phyloP scores from a whole-genome alignment of 495 filamentous ascomycete species.

The Peziza echinospora region DNA sequence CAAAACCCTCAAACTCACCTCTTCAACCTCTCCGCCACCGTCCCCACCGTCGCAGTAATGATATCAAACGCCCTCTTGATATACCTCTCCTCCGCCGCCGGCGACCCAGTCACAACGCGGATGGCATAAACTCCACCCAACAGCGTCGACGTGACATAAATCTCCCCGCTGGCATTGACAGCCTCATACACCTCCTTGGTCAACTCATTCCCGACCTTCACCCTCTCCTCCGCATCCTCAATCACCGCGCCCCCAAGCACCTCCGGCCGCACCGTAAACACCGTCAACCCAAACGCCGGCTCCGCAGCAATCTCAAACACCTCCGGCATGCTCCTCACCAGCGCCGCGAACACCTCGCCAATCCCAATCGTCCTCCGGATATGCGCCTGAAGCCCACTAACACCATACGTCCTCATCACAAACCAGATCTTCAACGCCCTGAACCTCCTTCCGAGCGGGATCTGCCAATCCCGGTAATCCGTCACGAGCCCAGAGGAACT shows the following conservation, averaged over 20 bases:
- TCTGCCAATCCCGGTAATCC: slow-evolving; percentile 97
- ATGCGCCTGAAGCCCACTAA: slow-evolving; percentile 53
- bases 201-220: slow-evolving; percentile 36
- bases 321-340: slow-evolving; percentile 38
- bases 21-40: slow-evolving; percentile 27
- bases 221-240: slow-evolving; percentile 19
- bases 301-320: slow-evolving; percentile 57
- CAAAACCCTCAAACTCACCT: no score
- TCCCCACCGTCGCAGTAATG: slow-evolving; percentile 45
- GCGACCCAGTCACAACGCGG: slow-evolving; percentile 50
- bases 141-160: slow-evolving; percentile 65
- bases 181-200: slow-evolving; percentile 60
- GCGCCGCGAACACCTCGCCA: slow-evolving; percentile 44
- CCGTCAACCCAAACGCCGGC: slow-evolving; percentile 61
- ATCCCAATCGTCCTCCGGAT: slow-evolving; percentile 43
- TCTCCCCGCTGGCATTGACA: slow-evolving; percentile 52
- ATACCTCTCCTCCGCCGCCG: slow-evolving; percentile 45
- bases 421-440: slow-evolving; percentile 91
- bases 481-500: slow-evolving; percentile 70
- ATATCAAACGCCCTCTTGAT: slow-evolving; percentile 58
- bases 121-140: slow-evolving; percentile 63
- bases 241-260: slow-evolving; percentile 2
- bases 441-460: slow-evolving; percentile 86
- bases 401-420: slow-evolving; percentile 69
- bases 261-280: slow-evolving; percentile 35